Conservation (phyloP, 768 basidiomycete species). For the Pholiota molesta region DNA sequence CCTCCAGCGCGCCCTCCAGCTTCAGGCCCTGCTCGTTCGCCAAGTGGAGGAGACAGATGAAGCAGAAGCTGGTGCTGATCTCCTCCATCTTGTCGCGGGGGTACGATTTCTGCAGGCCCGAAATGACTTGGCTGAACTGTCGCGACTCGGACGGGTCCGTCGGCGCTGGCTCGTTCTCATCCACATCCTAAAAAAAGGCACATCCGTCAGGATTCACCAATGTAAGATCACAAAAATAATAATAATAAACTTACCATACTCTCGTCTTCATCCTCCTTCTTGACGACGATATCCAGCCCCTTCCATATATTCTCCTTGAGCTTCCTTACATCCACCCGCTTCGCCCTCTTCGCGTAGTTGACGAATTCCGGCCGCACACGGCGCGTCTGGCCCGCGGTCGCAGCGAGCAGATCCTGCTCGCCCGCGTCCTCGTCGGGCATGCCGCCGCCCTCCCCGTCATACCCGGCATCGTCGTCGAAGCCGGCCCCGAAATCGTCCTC, state of each 20-base stretch:
- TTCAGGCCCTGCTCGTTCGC: constrained; percentile 96
- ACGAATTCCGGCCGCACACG: constrained; percentile 87
- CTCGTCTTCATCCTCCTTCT: constrained; percentile 42
- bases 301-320: constrained; percentile 99
- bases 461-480: constrained; percentile 59
- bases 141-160: constrained; percentile 71
- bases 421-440: constrained; percentile 57
- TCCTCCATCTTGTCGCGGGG: constrained; percentile 95
- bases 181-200: constrained; percentile 51
- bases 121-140: constrained; percentile 81
- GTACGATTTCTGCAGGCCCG: constrained; percentile 79
- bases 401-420: constrained; percentile 88
- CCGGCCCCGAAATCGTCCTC: constrained; percentile 86
- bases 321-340: constrained; percentile 94
- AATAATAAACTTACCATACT: constrained; percentile 50
- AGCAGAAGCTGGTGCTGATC: constrained; percentile 98
- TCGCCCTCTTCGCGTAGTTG: constrained; percentile 93
- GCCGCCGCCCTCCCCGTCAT: constrained; percentile 47
- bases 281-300: constrained; percentile 77
- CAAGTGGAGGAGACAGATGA: constrained; percentile 94
- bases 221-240: not conserved
- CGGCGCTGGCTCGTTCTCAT: constrained; percentile 39
- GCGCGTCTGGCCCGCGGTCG: constrained; percentile 73
- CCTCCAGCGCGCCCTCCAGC: constrained; percentile 54
- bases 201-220: not conserved